Evolutionary conservation across 2,329 filamentous ascomycete species (phyloP).

Genomic region (Aspergillus puulaauensis): DNA sequence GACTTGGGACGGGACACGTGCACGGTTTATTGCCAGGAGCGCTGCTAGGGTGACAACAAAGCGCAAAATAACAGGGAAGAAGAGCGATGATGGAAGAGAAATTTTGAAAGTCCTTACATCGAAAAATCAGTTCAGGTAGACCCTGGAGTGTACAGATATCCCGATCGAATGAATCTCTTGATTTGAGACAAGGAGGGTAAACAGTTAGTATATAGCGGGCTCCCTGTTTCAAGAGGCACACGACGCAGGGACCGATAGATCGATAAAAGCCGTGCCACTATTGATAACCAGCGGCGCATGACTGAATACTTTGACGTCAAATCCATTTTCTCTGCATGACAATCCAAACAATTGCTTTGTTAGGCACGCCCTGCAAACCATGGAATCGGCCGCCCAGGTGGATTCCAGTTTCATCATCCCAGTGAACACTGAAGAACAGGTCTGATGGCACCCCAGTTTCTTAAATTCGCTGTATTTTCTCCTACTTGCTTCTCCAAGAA

Average conservation of each 20-base stretch:
- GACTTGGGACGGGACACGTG: conserved; percentile 12
- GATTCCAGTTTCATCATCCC: conserved; percentile 1
- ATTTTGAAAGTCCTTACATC: conserved; percentile 15
- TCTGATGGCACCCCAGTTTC: neutral
- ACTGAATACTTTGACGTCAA: conserved; percentile 1
- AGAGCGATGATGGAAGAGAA: conserved; percentile 4
- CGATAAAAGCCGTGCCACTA: neutral
- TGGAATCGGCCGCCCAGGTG: neutral
- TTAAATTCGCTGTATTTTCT: neutral
- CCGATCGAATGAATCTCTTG: neutral
- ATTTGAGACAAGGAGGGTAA: neutral
- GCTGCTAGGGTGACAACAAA: neutral
- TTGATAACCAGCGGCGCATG: neutral
- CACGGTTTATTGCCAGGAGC: conserved; percentile 10
- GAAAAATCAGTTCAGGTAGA: conserved; percentile 12
- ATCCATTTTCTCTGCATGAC: conserved; percentile 4
- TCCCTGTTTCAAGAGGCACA: conserved; percentile 7
- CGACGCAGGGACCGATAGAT: conserved; percentile 5
- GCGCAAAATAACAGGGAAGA: neutral
- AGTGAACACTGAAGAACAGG: neutral
- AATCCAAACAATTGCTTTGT: conserved; percentile 5
- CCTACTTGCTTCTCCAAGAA: neutral
- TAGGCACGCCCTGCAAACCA: neutral
- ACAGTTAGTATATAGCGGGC: neutral
- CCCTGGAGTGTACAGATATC: conserved; percentile 8